Evolutionary conservation across 164 flowering plant species (phyloP), one percentile per base, ranked within the genome.

Genomic region (Saururus chinensis): DNA sequence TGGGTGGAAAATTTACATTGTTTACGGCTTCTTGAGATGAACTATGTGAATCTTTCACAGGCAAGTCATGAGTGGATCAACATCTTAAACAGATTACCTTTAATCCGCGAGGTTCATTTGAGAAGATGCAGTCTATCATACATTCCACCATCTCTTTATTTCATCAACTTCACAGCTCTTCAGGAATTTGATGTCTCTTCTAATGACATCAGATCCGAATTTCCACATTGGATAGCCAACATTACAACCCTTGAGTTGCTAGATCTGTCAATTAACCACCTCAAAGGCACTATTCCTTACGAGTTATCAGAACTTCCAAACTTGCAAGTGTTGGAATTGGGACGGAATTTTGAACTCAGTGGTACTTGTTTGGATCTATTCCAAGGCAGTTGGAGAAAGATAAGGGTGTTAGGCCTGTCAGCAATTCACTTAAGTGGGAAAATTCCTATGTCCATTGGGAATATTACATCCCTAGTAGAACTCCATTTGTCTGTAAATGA

Each of bases 351-450:
- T 30, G 37, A 30, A 30, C 37, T 30, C 37, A 30, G 6, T 30
- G 37, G 37, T 30, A 30, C 37, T 30, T 30, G 37, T 30, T 30
- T 6, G 37, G 37, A 30, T 30, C 37, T 30, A 30, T 30, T 30
- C 37, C 37, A 45, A 60, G 51, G 53, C 14, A 7, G 24, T 23
- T 20, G 52, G 63, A 49, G 26, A 42, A 60, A 60, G 30, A 60
- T 64, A n/a, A 21, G 25, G 56, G 25, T 16, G n/a, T 11, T 57
- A 51, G 26, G 24, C 30, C 56, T 65, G 9, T 57, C 42, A 1
- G 6, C n/a, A 0, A 73, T 67, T 45, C 1, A n/a, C 4, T 26
- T 70, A 64, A 41, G 65, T 64, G 79, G 76, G 20, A 53, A 52
- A 52, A 52, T 52, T 19, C 54, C 54, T 7, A 19, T 0, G 54